Evolutionary conservation across 495 filamentous ascomycete species (phyloP).

Genomic region (Xylaria venustula): DNA sequence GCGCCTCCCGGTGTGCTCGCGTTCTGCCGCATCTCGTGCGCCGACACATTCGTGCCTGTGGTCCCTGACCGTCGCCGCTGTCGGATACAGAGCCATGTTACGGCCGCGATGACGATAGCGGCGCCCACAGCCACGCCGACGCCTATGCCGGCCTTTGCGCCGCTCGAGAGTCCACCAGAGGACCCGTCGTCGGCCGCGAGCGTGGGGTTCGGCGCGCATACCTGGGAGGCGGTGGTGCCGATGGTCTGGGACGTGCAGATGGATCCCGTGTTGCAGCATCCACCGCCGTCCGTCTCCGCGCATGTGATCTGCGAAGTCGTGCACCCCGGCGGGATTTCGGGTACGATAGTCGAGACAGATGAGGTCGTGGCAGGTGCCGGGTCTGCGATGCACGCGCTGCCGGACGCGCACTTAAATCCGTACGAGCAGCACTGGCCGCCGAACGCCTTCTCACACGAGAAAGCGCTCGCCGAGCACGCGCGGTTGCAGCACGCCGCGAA

Average conservation of each 20-base stretch:
- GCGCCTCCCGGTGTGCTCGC: constrained; percentile 4
- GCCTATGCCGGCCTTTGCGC: constrained; percentile 46
- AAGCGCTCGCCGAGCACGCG: constrained; percentile 34
- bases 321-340: constrained; percentile 49
- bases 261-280: constrained; percentile 71
- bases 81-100: constrained; percentile 37
- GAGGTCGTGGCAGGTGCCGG: constrained; percentile 18
- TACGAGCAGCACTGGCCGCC: constrained; percentile 47
- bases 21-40: constrained; percentile 9
- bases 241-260: constrained; percentile 59
- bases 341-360: constrained; percentile 12
- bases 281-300: constrained; percentile 61
- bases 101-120: constrained; percentile 33
- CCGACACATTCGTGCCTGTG: background rate
- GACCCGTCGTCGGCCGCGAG: constrained; percentile 10
- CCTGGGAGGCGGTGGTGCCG: constrained; percentile 38
- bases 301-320: constrained; percentile 73
- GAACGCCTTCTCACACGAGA: constrained; percentile 38
- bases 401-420: constrained; percentile 31
- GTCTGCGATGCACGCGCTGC: constrained; percentile 26
- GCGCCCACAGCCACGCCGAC: constrained; percentile 41
- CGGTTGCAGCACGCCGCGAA: constrained; percentile 40
- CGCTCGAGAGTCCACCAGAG: constrained; percentile 27
- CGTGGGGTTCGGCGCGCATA: constrained; percentile 21
- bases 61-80: constrained; percentile 21